Conservation (phyloP, 345 rosid genomes). For the Moricandia arvensis region DNA sequence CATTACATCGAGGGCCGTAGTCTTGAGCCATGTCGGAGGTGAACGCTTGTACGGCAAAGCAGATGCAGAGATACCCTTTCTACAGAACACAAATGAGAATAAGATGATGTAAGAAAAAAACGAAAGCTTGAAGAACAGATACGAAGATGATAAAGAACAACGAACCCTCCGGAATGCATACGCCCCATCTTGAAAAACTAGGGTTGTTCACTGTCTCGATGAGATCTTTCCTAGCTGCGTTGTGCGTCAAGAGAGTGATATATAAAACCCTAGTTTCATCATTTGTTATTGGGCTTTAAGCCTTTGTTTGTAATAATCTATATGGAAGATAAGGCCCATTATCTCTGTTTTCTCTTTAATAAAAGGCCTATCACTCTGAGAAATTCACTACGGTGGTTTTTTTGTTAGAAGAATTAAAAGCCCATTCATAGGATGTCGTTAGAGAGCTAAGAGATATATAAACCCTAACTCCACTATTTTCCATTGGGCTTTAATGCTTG, state of each 20-base stretch:
- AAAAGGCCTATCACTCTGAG: background rate
- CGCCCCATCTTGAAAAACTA: constrained; percentile 62
- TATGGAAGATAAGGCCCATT: background rate
- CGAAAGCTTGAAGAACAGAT: background rate
- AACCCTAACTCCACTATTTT: too few species aligned
- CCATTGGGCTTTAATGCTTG: too few species aligned
- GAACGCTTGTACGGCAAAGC: constrained; percentile 88
- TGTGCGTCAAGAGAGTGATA: background rate
- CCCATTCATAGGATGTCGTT: too few species aligned
- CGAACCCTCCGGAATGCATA: constrained; percentile 80
- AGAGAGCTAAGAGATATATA: too few species aligned
- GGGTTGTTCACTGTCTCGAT: constrained; percentile 10
- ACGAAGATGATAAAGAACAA: background rate
- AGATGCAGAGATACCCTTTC: constrained; percentile 88
- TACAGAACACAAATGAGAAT: constrained; percentile 7
- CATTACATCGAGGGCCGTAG: constrained; percentile 49
- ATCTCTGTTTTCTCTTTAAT: background rate
- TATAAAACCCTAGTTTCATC: constrained; percentile 27
- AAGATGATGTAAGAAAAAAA: background rate
- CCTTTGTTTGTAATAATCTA: constrained; percentile 1
- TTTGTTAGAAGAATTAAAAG: too few species aligned
- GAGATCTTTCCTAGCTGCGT: background rate
- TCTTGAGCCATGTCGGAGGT: constrained; percentile 81
- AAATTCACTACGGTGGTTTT: background rate
- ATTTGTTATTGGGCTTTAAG: background rate